A percentile compares a stretch with the other conserved stretches of the same genome.
Evolutionary conservation across 768 basidiomycete genomes (phyloP).

Genomic region (Lactifluus piperatus): DNA sequence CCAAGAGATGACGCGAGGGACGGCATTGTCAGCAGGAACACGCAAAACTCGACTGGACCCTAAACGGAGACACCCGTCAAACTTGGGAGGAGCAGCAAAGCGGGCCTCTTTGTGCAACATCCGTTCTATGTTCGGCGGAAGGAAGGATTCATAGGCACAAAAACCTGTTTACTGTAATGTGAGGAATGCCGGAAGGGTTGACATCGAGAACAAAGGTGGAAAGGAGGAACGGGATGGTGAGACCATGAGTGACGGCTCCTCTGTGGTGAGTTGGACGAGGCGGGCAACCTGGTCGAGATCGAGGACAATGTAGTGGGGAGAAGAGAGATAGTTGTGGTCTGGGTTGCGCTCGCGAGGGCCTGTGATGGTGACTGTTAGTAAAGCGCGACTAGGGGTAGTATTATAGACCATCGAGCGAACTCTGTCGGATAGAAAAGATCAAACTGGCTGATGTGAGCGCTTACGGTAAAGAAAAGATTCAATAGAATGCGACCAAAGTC

Average conservation of each 20-base stretch:
- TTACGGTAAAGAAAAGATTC: too few relatives aligned
- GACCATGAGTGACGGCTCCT: slow-evolving; percentile 57
- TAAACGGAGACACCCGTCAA: slow-evolving; percentile 89
- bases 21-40: too few relatives aligned
- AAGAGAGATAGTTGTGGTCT: slow-evolving; percentile 68
- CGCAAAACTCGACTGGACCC: too few relatives aligned
- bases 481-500: too few relatives aligned
- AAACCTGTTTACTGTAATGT: slow-evolving; percentile 75
- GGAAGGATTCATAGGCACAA: slow-evolving; percentile 38
- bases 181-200: slow-evolving; percentile 59
- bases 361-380: slow-evolving; percentile 14
- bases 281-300: slow-evolving; percentile 65
- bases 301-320: slow-evolving; percentile 64
- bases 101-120: slow-evolving; percentile 73
- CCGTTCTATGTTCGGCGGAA: slow-evolving; percentile 35
- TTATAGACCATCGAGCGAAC: not conserved
- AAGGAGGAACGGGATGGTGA: slow-evolving; percentile 89
- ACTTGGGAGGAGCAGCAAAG: slow-evolving; percentile 79
- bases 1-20: too few relatives aligned
- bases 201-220: slow-evolving; percentile 80
- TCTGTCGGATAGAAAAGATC: not conserved
- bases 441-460: too few relatives aligned
- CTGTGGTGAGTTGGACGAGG: slow-evolving; percentile 60
- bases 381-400: not conserved
- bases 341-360: slow-evolving; percentile 24